Evolutionary conservation across 2,329 filamentous ascomycete genomes (phyloP), one percentile per base, ranked within the genome.

Genomic region (Alternaria metachromatica): DNA sequence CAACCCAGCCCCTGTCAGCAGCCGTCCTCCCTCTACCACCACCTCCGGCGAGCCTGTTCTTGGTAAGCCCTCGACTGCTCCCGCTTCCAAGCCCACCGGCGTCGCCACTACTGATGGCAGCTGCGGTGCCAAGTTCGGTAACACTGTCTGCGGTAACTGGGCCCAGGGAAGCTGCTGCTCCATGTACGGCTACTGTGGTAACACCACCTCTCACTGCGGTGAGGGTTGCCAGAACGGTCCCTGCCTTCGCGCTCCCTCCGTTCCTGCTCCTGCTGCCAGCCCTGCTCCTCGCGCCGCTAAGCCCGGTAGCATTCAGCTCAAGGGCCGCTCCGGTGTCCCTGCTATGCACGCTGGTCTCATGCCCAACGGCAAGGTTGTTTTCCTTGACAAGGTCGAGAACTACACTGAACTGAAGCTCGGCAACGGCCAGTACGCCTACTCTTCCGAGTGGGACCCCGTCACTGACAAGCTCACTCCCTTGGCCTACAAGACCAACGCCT

Each of bases 361-460:
- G 80, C 85, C 82, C 13, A 88, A 89, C 69, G 87, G 87, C 23
- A 81, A 83, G 55, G 87, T 89, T 11, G 81, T 87, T 41, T 89
- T 89, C 77, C 78, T 89, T 15, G 88, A 89, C 80, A 90, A 89
- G 74, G 82, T 89, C 28, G 87, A 89, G 73, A 86, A 89, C 74
- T 89, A 87, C 76, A 88, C 87, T 1, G 82, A 89, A 63, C 70
- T 89, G 49, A 84, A 81, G 65, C 81, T 88, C 8, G 63, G 81
- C 15, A 84, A 87, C 71, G 86, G 86, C 26, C 82, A 85, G 58
- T 87, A 83, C 64, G 88, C 88, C 0, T 89, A 88, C 78, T 88
- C 87, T 10, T 82, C 86, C 3, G 86, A 89, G 69, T 89, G 87
- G 65, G 84, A 89, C 70, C 85, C 87, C 1, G 70, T 54, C 7